Evolutionary conservation across 2,329 filamentous ascomycete genomes (phyloP), one percentile per base, ranked within the genome.

Genomic region (Alternaria sp.): DNA sequence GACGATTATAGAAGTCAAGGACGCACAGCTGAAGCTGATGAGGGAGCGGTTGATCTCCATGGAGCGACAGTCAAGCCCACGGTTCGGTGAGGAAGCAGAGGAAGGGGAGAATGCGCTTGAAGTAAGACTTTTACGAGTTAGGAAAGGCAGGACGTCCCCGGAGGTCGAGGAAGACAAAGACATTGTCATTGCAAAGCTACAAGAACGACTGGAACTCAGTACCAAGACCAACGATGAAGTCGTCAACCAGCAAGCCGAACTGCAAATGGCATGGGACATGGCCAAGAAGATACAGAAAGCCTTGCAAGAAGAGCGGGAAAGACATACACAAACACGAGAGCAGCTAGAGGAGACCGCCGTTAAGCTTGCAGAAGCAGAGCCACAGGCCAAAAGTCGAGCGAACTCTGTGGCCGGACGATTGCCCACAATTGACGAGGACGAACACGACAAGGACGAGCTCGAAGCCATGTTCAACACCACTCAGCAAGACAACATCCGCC

Each of bases 391-490:
- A 28, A 65, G 50, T 34, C 58, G 29, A 44, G 26, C 34, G n/a
- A 36, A 26, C 29, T 51, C 23, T 37, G 58, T 33, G 63, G 56
- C 5, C 4, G 61, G 56, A 3, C 62, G 70, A 21, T 57, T 77
- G 7, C 70, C 72, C 1, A 77, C 74, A 1, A 77, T 77, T 21
- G 65, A 72, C 8, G 74, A 76, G 44, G 60, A 63, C 24, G 58
- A 61, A 28, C 69, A 72, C 39, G 71, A 76, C 39, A 68, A 70
- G 45, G 65, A 71, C 10, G 74, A 77, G 54, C 58, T 77, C 3
- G 74, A 75, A 44, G 67, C 70, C 6, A 76, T 76, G 72, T 76
- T 77, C 56, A 70, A 77, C 33, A 64, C 69, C 2, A 68, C 73
- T 5, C 74, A 77, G 36, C 65, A 74, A 53, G 73, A 77, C 46